Base-by-base conservation (phyloP, 1,284 basidiomycete genomes). In the Malassezia sympodialis region DNA sequence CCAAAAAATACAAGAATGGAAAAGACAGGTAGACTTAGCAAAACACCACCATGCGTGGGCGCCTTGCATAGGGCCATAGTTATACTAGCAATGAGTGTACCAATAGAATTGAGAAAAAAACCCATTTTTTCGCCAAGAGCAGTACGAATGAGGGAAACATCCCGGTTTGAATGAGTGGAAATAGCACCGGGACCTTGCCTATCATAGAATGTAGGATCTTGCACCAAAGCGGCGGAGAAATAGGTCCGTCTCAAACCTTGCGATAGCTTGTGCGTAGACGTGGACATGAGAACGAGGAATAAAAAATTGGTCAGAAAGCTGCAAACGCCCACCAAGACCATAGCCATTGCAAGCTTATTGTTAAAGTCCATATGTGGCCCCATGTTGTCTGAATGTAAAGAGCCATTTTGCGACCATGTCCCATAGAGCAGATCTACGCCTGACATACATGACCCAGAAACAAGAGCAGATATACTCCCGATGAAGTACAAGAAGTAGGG, bases 181-280 rank as follows among this genome's bases (percentile, higher is more conserved):
- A 78, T 70, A 58, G 78, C 77, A 48, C 77, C 77, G 5, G 77
- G 68, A 23, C 77, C 77, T 40, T 76, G 71, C 4, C 66, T 57
- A 51, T 78, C 77, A 52, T 77, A 77, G 60, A 75, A 77, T 5
- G 71, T 69, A 14, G 75, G 73, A 53, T 78, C 77, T 53, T 79
- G 77, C 3, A 71, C 65, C 31, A 79, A 58, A 17, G 76, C 63
- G 3, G 77, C 69, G 14, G 75, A 65, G 42, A 79, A 66, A 58
- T 78, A 78, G 14, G 72, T 60, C 23, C 72, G 62, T 11, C 77
- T 65, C 7, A 78, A 62, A 12, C 69, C 51, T 28, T 69, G 61
- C 3, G 73, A 71, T 26, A 77, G 65, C 19, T 72, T 59, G 12
- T 69, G 54, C 1, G 72, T 68, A 15, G 76, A 76, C n/a, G 65